Evolutionary conservation across 23 red algal genomes (phyloP).

Genomic region (Gracilariopsis chorda): DNA sequence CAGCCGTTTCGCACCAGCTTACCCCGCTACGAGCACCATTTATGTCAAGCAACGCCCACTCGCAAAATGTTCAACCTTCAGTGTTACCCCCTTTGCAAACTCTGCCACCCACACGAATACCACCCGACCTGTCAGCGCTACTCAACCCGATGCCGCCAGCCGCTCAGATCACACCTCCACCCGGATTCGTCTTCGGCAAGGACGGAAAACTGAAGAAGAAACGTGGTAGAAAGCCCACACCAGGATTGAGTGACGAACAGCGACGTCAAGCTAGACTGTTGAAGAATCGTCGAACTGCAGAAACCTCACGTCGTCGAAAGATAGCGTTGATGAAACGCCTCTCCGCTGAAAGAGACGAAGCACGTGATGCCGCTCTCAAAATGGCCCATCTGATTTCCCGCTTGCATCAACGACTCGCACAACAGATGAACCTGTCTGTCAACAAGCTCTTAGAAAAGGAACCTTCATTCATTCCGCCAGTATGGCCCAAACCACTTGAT

Average conservation of each 20-base stretch:
- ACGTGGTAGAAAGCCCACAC: slow-evolving; percentile 45
- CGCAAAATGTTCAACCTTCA: no score
- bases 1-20: neutral
- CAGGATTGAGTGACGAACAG: slow-evolving; percentile 36
- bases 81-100: neutral
- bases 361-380: neutral
- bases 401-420: neutral
- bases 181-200: slow-evolving; percentile 13
- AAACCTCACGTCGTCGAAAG: slow-evolving; percentile 37
- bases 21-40: no score
- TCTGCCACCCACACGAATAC: neutral
- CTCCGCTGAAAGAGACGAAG: neutral
- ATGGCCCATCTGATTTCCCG: neutral
- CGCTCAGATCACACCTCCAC: neutral
- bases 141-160: slow-evolving; percentile 24
- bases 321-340: slow-evolving; percentile 5
- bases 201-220: slow-evolving; percentile 43
- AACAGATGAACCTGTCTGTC: neutral
- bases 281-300: slow-evolving; percentile 62
- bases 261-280: slow-evolving; percentile 36
- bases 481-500: neutral
- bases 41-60: no score
- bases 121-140: neutral
- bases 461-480: neutral
- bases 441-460: neutral